Evolutionary conservation across 306 rosid species (phyloP).

Genomic region (Oemleria cerasiformis): DNA sequence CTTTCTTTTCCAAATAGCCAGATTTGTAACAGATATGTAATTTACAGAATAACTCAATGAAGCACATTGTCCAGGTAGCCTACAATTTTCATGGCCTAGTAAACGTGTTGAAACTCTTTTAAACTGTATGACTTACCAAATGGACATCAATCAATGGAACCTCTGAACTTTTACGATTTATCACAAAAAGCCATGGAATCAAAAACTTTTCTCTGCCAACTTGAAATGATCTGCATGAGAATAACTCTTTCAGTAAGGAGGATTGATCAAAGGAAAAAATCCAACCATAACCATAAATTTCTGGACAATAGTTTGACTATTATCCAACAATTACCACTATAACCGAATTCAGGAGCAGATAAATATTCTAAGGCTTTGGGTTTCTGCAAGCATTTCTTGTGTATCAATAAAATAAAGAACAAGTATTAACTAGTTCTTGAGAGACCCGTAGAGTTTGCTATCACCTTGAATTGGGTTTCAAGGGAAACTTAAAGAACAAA

Average conservation of each 20-base stretch:
- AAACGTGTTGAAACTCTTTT: background rate
- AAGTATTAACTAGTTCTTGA: background rate
- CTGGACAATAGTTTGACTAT: background rate
- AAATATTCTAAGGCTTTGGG: background rate
- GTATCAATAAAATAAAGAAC: background rate
- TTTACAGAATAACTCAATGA: background rate
- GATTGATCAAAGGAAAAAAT: slow-evolving; percentile 3
- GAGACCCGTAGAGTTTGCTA: background rate
- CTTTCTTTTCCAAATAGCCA: background rate
- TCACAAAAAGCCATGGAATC: slow-evolving; percentile 88
- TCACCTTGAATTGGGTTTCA: background rate
- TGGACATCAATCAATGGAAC: slow-evolving; percentile 86
- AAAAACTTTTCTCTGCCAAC: slow-evolving; percentile 88
- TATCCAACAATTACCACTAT: background rate
- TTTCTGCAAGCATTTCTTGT: background rate
- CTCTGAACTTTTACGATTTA: slow-evolving; percentile 85
- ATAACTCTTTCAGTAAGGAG: slow-evolving; percentile 13
- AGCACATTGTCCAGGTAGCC: background rate
- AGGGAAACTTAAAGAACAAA: background rate
- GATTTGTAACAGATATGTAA: background rate
- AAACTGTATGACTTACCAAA: slow-evolving; percentile 49
- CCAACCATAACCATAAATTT: background rate
- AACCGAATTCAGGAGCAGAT: background rate
- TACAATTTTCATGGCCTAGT: background rate
- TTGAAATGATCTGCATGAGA: slow-evolving; percentile 78